Conservation (phyloP, 768 basidiomycete species). For the Mrakia hoshinonis region DNA sequence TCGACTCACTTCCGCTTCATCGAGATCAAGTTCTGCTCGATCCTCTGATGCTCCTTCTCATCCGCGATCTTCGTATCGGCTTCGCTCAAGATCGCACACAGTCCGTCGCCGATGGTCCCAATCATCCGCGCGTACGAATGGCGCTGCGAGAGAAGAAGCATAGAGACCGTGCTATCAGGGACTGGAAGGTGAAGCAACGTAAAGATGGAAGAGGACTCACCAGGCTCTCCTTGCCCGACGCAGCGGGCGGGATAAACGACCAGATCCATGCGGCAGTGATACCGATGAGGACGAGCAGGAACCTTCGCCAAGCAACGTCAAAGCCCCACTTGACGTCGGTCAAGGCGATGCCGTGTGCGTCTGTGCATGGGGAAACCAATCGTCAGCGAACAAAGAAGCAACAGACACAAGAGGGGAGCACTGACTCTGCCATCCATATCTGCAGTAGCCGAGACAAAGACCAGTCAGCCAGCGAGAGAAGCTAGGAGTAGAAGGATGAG, state of each 20-base stretch:
- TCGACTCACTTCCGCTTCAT: slow-evolving; percentile 55
- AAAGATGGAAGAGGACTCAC: slow-evolving; percentile 49
- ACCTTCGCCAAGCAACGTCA: slow-evolving; percentile 56
- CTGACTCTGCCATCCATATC: slow-evolving; percentile 63
- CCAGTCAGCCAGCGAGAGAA: background rate
- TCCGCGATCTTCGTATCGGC: slow-evolving; percentile 46
- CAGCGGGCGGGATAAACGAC: slow-evolving; percentile 26
- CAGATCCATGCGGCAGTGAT: slow-evolving; percentile 63
- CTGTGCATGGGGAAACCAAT: background rate
- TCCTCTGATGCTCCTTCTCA: slow-evolving; percentile 48
- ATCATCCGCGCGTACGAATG: slow-evolving; percentile 57
- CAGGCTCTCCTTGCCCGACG: slow-evolving; percentile 3
- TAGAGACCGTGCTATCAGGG: slow-evolving; percentile 34
- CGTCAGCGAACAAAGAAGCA: background rate
- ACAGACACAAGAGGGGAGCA: slow-evolving; percentile 33
- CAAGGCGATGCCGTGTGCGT: slow-evolving; percentile 48
- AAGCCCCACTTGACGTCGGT: slow-evolving; percentile 47
- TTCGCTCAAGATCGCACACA: slow-evolving; percentile 67
- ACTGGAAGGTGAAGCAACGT: no score
- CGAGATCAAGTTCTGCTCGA: slow-evolving; percentile 60
- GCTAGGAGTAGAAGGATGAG: background rate
- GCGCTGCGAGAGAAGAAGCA: background rate
- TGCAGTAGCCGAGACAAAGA: slow-evolving; percentile 30
- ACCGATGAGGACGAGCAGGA: slow-evolving; percentile 58
- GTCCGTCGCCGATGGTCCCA: slow-evolving; percentile 58